phyloP scores from a whole-genome alignment of 139 green algal species.

The Tetraselmis striata region DNA sequence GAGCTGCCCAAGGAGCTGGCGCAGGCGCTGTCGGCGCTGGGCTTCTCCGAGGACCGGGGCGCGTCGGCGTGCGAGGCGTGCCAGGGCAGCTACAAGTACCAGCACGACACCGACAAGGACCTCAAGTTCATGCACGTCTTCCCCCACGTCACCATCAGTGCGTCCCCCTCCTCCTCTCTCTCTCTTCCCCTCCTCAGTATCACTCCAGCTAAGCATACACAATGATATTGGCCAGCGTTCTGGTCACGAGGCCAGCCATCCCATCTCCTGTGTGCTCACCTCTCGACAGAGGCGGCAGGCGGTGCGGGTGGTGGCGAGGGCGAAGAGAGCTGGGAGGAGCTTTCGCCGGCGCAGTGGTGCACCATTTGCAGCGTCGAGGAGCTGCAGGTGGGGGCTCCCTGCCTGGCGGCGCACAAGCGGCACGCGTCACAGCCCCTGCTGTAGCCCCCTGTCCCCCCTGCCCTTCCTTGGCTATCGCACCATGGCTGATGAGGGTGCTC shows the following conservation, averaged over 20 bases:
- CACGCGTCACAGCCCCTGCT: too few relatives aligned
- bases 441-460: too few relatives aligned
- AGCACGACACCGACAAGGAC: constrained; percentile 39
- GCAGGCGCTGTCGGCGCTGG: constrained; percentile 6
- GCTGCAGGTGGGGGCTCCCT: neutral
- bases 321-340: constrained; percentile 1
- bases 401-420: neutral
- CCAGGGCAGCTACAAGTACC: constrained; percentile 25
- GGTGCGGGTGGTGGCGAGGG: constrained; percentile 1
- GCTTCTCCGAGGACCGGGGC: constrained; percentile 28
- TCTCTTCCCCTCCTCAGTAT: too few relatives aligned
- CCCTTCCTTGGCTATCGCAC: too few relatives aligned
- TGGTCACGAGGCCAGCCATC: too few relatives aligned
- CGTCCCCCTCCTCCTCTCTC: neutral
- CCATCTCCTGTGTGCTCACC: too few relatives aligned
- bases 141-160: constrained; percentile 13
- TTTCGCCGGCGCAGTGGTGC: neutral
- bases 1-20: constrained; percentile 7
- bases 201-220: too few relatives aligned
- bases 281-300: too few relatives aligned
- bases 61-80: constrained; percentile 8
- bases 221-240: too few relatives aligned
- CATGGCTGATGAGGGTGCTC: too few relatives aligned
- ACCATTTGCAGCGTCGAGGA: neutral
- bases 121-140: constrained; percentile 38